phyloP scores from a whole-genome alignment of 2,329 filamentous ascomycete species.

The Ilyonectria mors-panacis region DNA sequence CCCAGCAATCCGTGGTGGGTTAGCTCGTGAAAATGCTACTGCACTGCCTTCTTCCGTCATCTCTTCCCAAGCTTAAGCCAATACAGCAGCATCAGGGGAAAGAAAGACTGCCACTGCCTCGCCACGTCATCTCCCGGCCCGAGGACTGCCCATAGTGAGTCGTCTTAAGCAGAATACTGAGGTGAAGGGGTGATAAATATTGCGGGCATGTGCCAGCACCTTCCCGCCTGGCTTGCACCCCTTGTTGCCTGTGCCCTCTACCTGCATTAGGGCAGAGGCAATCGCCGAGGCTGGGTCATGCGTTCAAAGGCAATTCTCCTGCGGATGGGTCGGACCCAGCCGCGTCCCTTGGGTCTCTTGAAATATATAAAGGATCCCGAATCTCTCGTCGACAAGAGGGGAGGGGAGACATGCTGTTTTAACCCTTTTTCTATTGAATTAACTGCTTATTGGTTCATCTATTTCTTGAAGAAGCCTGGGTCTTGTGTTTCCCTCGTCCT shows the following conservation, averaged over 20 bases:
- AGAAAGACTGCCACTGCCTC: neutral
- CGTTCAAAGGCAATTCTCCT: neutral
- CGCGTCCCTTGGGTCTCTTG: neutral
- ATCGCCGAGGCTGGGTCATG: neutral
- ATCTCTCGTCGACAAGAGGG: neutral
- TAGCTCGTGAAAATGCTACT: neutral
- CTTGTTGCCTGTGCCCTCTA: neutral
- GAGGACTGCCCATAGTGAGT: neutral
- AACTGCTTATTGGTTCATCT: neutral
- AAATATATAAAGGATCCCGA: neutral
- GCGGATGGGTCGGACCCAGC: neutral
- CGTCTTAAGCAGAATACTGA: neutral
- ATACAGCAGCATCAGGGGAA: neutral
- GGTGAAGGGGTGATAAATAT: neutral
- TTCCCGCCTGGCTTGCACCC: neutral
- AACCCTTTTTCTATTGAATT: neutral
- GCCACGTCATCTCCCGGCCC: neutral
- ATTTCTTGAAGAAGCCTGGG: neutral
- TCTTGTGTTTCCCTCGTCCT: neutral
- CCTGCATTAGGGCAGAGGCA: neutral
- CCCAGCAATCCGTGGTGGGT: neutral
- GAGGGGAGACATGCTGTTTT: neutral
- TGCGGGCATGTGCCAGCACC: neutral
- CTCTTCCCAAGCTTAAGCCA: neutral
- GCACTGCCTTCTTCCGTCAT: neutral